Base-by-base conservation (phyloP, 1,139 yeast genomes). In the Geotrichum reessii region DNA sequence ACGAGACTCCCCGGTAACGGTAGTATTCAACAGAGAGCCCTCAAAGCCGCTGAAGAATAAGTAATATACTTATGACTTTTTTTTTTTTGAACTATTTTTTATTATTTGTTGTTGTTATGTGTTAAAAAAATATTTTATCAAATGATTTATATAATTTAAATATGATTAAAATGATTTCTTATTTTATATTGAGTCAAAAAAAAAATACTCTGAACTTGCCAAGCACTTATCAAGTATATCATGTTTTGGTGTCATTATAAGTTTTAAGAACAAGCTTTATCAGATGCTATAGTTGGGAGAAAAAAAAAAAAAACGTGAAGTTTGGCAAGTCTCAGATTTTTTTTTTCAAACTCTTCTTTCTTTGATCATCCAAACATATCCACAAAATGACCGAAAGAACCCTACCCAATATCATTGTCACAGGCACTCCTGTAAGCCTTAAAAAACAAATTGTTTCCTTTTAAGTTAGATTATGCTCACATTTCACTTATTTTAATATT, bases 1-100 rank as follows among this genome's bases (percentile, higher is more conserved):
- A 81, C 96, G 42, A 81, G 89, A 71, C 81, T 93, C 67, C 98
- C 99, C 62, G 97, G 96, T 52, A 88, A 87, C 69, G 99, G 99
- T 58, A 86, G 96, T 47, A 87, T 93, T 69, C 89, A 86, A 66
- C 89, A 86, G 74, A 84, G 97, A 74, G 83, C 86, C 73, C 87
- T 80, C 74, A 84, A 83, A 48, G 21, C 25, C 14, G 17, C 52
- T 47, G 58, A 56, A 33, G 28, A 47, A 25, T 47, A 37, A 47
- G n/a, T 48, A 27, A 42, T 24, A 25, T 14, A 19, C 14, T 3
- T 42, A 22, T 51, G 28, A 48, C 7, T 21, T 27, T 27, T 49
- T 27, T 14, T 25, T 7, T 25, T 4, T 25, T 25, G 28, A 25
- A 28, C n/a, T 28, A 28, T 28, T 11, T 31, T 11, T 14, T 31